Percentiles rank a stretch among this genome's conserved stretches.
Conservation (phyloP, 768 basidiomycete genomes). For the Trametes meyenii region DNA sequence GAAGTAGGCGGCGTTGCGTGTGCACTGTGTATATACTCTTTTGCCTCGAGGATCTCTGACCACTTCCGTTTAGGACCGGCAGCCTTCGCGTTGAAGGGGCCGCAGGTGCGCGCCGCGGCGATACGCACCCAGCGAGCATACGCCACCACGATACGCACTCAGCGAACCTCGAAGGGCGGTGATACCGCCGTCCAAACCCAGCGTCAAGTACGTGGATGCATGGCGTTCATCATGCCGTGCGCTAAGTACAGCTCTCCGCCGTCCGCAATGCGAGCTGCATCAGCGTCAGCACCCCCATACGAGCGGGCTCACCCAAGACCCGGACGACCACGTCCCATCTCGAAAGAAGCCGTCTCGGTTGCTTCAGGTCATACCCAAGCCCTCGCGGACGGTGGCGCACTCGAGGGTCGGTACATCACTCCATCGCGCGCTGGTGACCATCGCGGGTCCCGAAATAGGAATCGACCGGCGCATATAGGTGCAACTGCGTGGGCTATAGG, state of each 20-base stretch:
- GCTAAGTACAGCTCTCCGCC: neutral
- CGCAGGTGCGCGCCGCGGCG: neutral
- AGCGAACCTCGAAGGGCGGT: neutral
- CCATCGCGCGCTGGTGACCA: neutral
- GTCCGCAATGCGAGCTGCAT: constrained; percentile 1
- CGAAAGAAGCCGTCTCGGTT: neutral
- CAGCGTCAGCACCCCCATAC: neutral
- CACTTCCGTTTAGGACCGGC: neutral
- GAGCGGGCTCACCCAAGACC: neutral
- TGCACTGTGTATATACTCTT: neutral
- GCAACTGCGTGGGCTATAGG: too few species aligned
- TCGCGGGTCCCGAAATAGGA: neutral
- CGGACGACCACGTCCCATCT: neutral
- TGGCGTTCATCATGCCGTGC: neutral
- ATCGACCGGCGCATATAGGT: neutral
- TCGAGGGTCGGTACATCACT: neutral
- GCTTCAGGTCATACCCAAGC: neutral
- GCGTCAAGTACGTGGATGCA: neutral
- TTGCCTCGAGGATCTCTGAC: neutral
- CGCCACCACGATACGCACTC: neutral
- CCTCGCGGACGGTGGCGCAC: neutral
- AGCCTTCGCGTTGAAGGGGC: too few species aligned
- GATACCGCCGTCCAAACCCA: neutral
- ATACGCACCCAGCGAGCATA: neutral
- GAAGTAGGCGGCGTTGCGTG: neutral